phyloP scores from a whole-genome alignment of 2,329 filamentous ascomycete genomes.

The Neurospora sp. region DNA sequence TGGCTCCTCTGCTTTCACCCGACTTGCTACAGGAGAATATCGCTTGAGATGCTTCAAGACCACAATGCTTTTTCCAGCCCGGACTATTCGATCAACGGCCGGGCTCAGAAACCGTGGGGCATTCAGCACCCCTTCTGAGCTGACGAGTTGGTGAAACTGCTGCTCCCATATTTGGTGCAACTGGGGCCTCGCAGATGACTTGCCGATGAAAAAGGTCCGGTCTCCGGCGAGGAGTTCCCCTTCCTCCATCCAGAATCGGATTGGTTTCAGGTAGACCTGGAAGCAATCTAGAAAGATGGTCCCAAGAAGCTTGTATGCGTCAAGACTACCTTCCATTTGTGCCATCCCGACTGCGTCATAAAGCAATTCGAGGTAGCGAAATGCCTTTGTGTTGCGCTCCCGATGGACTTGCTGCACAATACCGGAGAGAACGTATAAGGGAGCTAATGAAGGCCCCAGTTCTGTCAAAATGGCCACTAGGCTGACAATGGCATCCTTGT shows the following conservation, averaged over 20 bases:
- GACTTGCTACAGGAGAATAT: slow-evolving; percentile 18
- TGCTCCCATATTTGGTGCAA: slow-evolving; percentile 64
- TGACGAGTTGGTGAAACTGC: slow-evolving; percentile 58
- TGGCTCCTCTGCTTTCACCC: slow-evolving; percentile 17
- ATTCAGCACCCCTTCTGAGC: slow-evolving; percentile 49
- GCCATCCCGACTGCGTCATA: slow-evolving; percentile 60
- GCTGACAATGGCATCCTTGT: slow-evolving; percentile 51
- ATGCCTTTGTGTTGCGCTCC: slow-evolving; percentile 42
- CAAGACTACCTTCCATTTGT: slow-evolving; percentile 58
- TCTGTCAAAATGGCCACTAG: slow-evolving; percentile 52
- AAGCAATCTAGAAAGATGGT: slow-evolving; percentile 73
- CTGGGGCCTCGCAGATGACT: slow-evolving; percentile 45
- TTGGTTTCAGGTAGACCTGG: slow-evolving; percentile 69
- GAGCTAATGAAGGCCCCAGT: slow-evolving; percentile 40
- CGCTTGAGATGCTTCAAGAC: slow-evolving; percentile 66
- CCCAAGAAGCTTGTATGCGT: slow-evolving; percentile 53
- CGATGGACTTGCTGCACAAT: slow-evolving; percentile 50
- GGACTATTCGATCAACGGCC: slow-evolving; percentile 65
- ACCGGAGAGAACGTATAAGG: slow-evolving; percentile 50
- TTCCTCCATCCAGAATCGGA: slow-evolving; percentile 75
- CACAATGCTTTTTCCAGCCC: slow-evolving; percentile 78
- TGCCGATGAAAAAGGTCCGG: slow-evolving; percentile 66
- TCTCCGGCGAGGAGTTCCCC: slow-evolving; percentile 59
- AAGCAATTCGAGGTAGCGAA: slow-evolving; percentile 69
- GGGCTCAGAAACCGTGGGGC: slow-evolving; percentile 68